These are phyloP conservation scores for Davidsoniella eucalypti DNA, from an alignment of 2,329 filamentous ascomycete species.

Conservation along the genomic window DNA sequence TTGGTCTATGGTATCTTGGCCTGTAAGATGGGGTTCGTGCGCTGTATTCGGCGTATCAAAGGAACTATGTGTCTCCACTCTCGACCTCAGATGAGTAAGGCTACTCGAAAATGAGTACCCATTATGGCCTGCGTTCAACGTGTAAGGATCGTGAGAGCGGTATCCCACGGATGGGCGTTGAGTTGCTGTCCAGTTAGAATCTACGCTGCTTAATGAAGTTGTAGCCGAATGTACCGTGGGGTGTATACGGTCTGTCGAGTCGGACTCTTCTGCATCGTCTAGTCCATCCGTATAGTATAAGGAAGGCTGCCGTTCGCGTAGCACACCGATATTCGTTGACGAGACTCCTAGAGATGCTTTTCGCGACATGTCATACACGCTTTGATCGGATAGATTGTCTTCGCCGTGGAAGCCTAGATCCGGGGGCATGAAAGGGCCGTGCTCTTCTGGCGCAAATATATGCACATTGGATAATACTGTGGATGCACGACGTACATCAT, in stretches of 20 bases:
- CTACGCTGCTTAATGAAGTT: conserved; percentile 13
- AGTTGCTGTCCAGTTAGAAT: neutral
- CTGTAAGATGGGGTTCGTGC: too few relatives aligned
- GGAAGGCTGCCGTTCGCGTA: neutral
- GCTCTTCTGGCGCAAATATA: neutral
- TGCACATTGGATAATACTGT: too few relatives aligned
- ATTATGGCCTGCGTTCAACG: too few relatives aligned
- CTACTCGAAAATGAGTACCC: too few relatives aligned
- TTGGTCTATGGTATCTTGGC: too few relatives aligned
- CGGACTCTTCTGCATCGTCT: neutral
- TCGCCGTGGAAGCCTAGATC: neutral
- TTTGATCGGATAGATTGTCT: neutral
- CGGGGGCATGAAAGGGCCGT: neutral
- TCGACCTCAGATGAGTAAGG: too few relatives aligned
- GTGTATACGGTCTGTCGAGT: neutral
- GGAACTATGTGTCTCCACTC: too few relatives aligned
- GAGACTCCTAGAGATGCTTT: too few relatives aligned
- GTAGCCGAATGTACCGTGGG: neutral
- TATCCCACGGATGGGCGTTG: too few relatives aligned
- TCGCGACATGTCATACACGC: neutral
- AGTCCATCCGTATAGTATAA: neutral
- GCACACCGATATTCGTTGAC: too few relatives aligned
- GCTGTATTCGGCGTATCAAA: too few relatives aligned
- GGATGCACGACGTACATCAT: conserved; percentile 1
- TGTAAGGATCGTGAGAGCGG: too few relatives aligned